Base-by-base conservation (phyloP, 2,329 filamentous ascomycete genomes). In the Pyrenophora graminea region DNA sequence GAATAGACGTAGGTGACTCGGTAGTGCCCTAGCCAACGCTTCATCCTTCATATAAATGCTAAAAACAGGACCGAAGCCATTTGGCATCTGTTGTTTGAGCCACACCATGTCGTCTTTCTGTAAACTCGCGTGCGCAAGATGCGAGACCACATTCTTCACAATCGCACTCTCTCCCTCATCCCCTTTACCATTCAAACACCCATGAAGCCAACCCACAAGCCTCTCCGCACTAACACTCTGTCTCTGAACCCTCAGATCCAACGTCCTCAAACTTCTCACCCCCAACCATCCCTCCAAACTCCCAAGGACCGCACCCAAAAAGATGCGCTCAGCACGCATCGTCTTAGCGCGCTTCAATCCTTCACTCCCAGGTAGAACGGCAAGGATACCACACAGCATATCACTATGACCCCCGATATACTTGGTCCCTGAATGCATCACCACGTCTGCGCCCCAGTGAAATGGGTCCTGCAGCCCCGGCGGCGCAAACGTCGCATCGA, bases 361-460 rank as follows among this genome's bases (percentile, higher is more conserved):
- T 10, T 63, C 62, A 2, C 58, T 48, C 3, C 63, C 55, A 39
- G 76, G 76, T 19, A 82, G 78, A 5, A 91, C 82, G 0, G 85
- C 84, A 23, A 99, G 76, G 15, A 95, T 87, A 18, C 94, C 94
- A 68, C 90, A 95, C 5, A 97, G 83, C 81, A 97, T 82, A 75
- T 99, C 94, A 59, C 88, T 93, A 76, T 99, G 94, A 0, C 94
- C 94, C 17, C 94, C 94, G 61, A 99, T 85, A 75, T 97, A 99
- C 80, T 97, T 99, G 15, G 92, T 96, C 3, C 91, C 94, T 44
- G 84, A 88, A 75, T 99, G 94, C 90, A 97, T 89, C 30, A 96
- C 84, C 1, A 92, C 75, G 74, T 97, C 93, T 23, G 88, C 91
- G 39, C 91, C 93, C 71, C 83, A 87, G 23, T 73, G 69, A 65